Evolutionary conservation across 163 green algal genomes (phyloP).

Genomic region (Picocystis sp.): DNA sequence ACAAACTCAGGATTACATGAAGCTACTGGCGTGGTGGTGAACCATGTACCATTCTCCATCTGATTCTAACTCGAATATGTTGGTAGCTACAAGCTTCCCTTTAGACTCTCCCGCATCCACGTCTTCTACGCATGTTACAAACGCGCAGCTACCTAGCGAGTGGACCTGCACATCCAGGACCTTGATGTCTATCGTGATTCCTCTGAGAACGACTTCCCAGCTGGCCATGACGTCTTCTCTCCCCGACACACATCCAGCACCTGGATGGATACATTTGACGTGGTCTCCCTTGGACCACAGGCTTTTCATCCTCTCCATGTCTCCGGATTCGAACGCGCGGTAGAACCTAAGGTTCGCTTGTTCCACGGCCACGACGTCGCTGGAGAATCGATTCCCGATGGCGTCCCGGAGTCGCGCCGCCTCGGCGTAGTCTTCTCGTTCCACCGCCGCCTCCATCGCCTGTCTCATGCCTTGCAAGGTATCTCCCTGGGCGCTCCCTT

Average conservation of each 20-base stretch:
- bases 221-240: constrained; percentile 50
- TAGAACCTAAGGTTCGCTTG: constrained; percentile 75
- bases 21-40: constrained; percentile 51
- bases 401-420: constrained; percentile 51
- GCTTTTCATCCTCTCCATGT: constrained; percentile 45
- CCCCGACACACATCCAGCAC: constrained; percentile 47
- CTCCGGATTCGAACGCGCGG: constrained; percentile 34
- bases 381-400: constrained; percentile 30
- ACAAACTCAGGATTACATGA: too few relatives aligned
- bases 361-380: constrained; percentile 44
- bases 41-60: constrained; percentile 57
- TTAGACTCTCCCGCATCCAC: constrained; percentile 43
- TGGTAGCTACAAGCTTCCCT: constrained; percentile 54
- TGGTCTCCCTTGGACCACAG: constrained; percentile 68
- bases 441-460: constrained; percentile 34
- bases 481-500: too few relatives aligned
- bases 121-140: constrained; percentile 74
- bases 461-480: too few relatives aligned
- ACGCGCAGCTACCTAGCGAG: constrained; percentile 23
- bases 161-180: constrained; percentile 58
- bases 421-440: constrained; percentile 46
- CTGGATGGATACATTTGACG: constrained; percentile 73
- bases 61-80: constrained; percentile 70
- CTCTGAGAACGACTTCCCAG: constrained; percentile 50
- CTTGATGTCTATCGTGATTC: constrained; percentile 36